Base-by-base conservation (phyloP, 768 basidiomycete species). In the Mycena haematopus region DNA sequence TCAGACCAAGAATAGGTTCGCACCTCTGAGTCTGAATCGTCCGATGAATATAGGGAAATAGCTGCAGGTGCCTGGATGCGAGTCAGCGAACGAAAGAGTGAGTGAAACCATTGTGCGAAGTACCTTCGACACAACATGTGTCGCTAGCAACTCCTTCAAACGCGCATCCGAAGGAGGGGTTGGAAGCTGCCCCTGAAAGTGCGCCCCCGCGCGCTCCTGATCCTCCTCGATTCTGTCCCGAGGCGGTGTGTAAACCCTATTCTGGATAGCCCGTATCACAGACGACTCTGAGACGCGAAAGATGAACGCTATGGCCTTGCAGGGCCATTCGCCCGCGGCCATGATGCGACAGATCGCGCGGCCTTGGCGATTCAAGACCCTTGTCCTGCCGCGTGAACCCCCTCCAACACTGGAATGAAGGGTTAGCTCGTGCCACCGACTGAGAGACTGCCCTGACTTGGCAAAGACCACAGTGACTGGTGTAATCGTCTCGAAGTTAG, bases 271-370 rank as follows among this genome's bases (percentile, higher is more conserved):
- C 9, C 59, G 33, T 3, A 7, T 5, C 0, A 61, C 25, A 6
- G 52, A 49, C 19, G 6, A 1, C 6, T 31, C n/a, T 7, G 60
- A 61, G 27, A 55, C 15, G 8, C 36, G 25, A 10, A 61, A 61
- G 8, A 61, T 55, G 1, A 4, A 2, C 2, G 46, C 52, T 2
- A 61, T 49, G 6, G 3, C 45, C 5, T 21, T 17, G n/a, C 14
- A 1, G 7, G 25, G 2, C 60, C 60, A 61, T 0, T 14, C 27
- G 10, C 42, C 46, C 0, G 52, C 8, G 19, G n/a, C 11, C 8
- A 25, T 40, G 14, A 61, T 61, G 0, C 60, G 52, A 15, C 52
- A 55, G 6, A 60, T 53, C 0, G 58, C 58, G 24, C 58, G 52
- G 1, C 58, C 58, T 19, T n/a, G 36, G 6, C 58, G 19, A n/a